These are phyloP conservation scores for Candida xyloterini DNA, from an alignment of 805 yeast genomes.

Conservation along the genomic window DNA sequence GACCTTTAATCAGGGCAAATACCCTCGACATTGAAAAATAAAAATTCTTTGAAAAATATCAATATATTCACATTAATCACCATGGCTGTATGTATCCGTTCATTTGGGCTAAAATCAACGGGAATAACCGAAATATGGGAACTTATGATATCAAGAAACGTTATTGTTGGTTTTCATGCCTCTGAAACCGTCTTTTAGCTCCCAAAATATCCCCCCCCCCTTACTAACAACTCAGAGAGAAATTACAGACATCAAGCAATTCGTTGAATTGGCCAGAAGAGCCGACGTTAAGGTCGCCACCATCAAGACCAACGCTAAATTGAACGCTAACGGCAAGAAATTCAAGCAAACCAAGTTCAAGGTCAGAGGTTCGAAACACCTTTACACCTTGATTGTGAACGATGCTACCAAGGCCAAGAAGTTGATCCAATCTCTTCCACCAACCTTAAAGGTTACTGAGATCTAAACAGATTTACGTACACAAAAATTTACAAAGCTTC, in stretches of 20 bases:
- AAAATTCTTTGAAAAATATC: slow-evolving; percentile 7
- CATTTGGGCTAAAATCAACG: not conserved
- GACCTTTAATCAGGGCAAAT: not conserved
- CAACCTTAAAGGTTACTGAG: slow-evolving; percentile 70
- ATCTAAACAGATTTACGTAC: slow-evolving; percentile 23
- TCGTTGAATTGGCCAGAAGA: slow-evolving; percentile 95
- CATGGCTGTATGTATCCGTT: slow-evolving; percentile 28
- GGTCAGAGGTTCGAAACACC: slow-evolving; percentile 93
- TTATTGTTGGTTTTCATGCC: too few relatives aligned
- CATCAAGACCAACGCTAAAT: slow-evolving; percentile 88
- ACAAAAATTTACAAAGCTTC: slow-evolving; percentile 5
- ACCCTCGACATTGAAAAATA: slow-evolving; percentile 9
- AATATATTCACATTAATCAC: slow-evolving; percentile 17
- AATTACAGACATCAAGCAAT: slow-evolving; percentile 95
- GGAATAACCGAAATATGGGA: too few relatives aligned
- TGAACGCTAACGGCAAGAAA: slow-evolving; percentile 77
- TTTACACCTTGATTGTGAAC: slow-evolving; percentile 93
- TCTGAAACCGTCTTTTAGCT: too few relatives aligned
- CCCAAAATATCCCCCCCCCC: not conserved
- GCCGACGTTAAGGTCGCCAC: slow-evolving; percentile 91
- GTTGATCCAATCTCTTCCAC: slow-evolving; percentile 96
- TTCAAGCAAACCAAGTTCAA: slow-evolving; percentile 97
- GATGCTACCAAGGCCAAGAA: slow-evolving; percentile 97
- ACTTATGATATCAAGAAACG: too few relatives aligned
- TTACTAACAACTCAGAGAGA: slow-evolving; percentile 42